Base-by-base conservation (phyloP, 2,329 filamentous ascomycete genomes). In the Aspergillus neoniger region DNA sequence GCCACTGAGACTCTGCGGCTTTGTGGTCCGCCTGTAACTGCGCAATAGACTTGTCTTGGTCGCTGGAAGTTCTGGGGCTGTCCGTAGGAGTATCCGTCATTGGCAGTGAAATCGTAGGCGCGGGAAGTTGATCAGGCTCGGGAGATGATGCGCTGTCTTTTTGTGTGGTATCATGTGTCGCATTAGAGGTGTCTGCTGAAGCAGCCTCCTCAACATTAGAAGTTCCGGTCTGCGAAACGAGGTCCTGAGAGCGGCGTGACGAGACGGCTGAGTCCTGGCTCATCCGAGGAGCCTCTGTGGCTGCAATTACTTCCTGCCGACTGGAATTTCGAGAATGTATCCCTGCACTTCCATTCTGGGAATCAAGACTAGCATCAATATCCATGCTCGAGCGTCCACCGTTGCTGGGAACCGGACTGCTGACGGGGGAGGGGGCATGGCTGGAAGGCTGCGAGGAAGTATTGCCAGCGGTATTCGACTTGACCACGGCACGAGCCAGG, bases 401-500 rank as follows among this genome's bases (percentile, higher is more conserved):
- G 51, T 80, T 77, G 38, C 77, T 79, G 15, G 85, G 83, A 63
- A 68, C 63, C 12, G 77, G 74, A 53, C 82, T 88, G 64, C 83
- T 78, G 23, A 82, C 78, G 55, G 84, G 77, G n/a, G 84, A 84
- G 5, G 81, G 76, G 21, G 79, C 68, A 32, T 80, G 81, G 50
- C 82, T 83, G 7, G 81, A 76, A 63, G 79, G 76, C 58, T 77
- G 80, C 21, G 77, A 79, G 28, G 79, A 80, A 30, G 80, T 72
- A 57, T 79, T 81, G 41, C 76, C 73, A 2, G 79, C 74, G n/a
- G 81, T 78, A 59, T 83, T 85, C 71, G 90, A 91, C 61, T 89
- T 89, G 3, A 89, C 91, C 69, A 97, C 86, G 30, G 93, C 95
- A 71, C 91, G 91, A 30, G 94, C 94, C 62, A 99, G 83, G 63